Base-by-base conservation (phyloP, 2,329 filamentous ascomycete species). In the Colletotrichum lentis region DNA sequence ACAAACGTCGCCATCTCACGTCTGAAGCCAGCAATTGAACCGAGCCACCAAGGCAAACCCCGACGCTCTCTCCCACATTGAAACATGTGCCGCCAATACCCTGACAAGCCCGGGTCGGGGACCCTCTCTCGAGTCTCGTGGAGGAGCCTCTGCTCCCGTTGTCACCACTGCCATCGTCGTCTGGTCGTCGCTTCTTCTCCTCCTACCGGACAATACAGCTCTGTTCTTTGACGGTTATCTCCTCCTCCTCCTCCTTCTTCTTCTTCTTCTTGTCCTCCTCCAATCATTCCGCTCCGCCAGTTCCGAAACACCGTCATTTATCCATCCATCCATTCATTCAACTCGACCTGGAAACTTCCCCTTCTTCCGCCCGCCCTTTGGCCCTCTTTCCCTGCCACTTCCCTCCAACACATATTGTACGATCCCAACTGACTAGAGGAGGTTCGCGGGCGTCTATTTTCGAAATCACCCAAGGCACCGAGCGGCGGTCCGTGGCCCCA, bases 71-170 rank as follows among this genome's bases (percentile, higher is more conserved):
- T 35, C 31, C 61, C 27, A 56, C 49, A 46, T 61, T 66, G 66
- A 66, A 69, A 69, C 66, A 69, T 69, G 66, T 69, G 66, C 66
- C 62, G 55, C 50, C 44, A 39, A 24, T 61, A 69, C 62, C 62
- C 44, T 55, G 31, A 27, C 27, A 35, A 24, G n/a, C 50, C 63
- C 56, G 62, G 62, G 20, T 39, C 27, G 37, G 44, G 44, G 44
- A 31, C 50, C 27, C 49, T 59, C 41, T 59, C 53, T 47, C 4
- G 24, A 4, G 24, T 24, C 24, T 4, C 55, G 52, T 55, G 52
- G 2, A 53, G 56, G 50, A 69, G 56, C 41, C 43, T 69, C 55
- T 56, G 44, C 37, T 31, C 18, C 39, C 49, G 20, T 53, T 18
- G 47, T 66, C 47, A 43, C 24, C 14, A 20, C 35, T 22, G 39